Evolutionary conservation across 2,329 filamentous ascomycete species (phyloP).

Genomic region (Aphanocladium album): DNA sequence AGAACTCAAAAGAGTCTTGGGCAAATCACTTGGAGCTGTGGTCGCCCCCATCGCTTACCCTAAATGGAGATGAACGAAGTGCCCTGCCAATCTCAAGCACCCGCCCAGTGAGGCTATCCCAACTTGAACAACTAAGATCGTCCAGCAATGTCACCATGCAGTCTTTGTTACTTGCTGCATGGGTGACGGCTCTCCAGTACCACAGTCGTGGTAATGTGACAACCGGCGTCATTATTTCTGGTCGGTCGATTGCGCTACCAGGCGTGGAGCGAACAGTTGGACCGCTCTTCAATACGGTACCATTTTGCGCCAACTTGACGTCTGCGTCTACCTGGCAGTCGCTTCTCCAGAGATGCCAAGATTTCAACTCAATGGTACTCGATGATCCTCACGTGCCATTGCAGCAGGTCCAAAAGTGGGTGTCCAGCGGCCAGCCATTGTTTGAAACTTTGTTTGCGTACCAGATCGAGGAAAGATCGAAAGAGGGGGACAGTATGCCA

Average conservation of each 20-base stretch:
- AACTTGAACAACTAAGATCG: conserved; percentile 16
- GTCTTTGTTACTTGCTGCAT: conserved; percentile 59
- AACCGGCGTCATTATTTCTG: conserved; percentile 74
- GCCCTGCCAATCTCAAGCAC: background rate
- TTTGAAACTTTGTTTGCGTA: conserved; percentile 85
- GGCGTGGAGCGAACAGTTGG: conserved; percentile 65
- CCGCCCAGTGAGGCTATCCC: conserved; percentile 9
- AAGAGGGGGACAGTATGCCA: conserved; percentile 27
- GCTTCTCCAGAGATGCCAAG: conserved; percentile 60
- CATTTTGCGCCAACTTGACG: conserved; percentile 52
- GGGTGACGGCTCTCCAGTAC: conserved; percentile 58
- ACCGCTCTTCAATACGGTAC: conserved; percentile 86
- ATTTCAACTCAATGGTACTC: conserved; percentile 66
- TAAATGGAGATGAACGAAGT: background rate
- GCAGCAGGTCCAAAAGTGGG: conserved; percentile 77
- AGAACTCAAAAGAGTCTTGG: conserved; percentile 60
- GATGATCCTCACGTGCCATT: conserved; percentile 67
- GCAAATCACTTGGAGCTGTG: conserved; percentile 43
- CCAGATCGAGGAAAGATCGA: conserved; percentile 45
- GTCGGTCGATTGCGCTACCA: conserved; percentile 65
- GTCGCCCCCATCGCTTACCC: conserved; percentile 12
- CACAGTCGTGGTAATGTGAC: conserved; percentile 41
- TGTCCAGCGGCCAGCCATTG: conserved; percentile 51
- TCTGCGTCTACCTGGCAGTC: conserved; percentile 50
- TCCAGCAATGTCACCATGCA: conserved; percentile 16